Percentiles rank a stretch among this genome's conserved stretches.
Conservation (phyloP, 768 basidiomycete species). For the Lepiota venenata region DNA sequence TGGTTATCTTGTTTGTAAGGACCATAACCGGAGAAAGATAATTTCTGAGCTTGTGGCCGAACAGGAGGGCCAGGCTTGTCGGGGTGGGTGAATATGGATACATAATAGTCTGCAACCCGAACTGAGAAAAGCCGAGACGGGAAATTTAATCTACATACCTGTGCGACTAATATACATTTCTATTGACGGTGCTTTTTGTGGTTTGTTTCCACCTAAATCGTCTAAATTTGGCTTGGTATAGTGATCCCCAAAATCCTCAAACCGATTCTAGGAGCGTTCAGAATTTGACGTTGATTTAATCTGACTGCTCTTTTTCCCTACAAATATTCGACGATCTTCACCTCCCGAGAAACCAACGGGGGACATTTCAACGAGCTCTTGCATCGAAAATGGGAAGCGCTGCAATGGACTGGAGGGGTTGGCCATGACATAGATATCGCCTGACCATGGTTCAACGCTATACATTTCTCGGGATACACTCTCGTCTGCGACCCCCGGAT, state of each 20-base stretch:
- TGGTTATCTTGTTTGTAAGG: slow-evolving; percentile 85
- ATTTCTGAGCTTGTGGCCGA: slow-evolving; percentile 61
- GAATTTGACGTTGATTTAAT: slow-evolving; percentile 73
- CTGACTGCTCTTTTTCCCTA: slow-evolving; percentile 85
- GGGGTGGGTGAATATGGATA: slow-evolving; percentile 73
- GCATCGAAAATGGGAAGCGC: slow-evolving; percentile 88
- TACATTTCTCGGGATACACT: slow-evolving; percentile 66
- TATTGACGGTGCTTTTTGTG: slow-evolving; percentile 32
- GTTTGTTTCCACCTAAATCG: slow-evolving; percentile 40
- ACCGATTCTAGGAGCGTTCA: slow-evolving; percentile 76
- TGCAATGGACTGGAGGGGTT: slow-evolving; percentile 68
- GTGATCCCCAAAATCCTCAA: slow-evolving; percentile 47
- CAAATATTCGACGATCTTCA: slow-evolving; percentile 73
- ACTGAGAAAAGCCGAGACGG: neutral
- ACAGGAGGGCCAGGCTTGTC: slow-evolving; percentile 20
- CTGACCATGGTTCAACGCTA: slow-evolving; percentile 92
- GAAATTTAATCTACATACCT: slow-evolving; percentile 28
- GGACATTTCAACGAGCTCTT: slow-evolving; percentile 89
- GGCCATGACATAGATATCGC: slow-evolving; percentile 86
- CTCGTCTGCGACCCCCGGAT: slow-evolving; percentile 56
- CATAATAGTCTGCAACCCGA: slow-evolving; percentile 68
- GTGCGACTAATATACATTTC: slow-evolving; percentile 51
- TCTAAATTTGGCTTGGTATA: slow-evolving; percentile 42
- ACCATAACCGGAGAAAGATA: slow-evolving; percentile 90
- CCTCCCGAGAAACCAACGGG: slow-evolving; percentile 68